Conservation (phyloP, 2,329 filamentous ascomycete species). For the Chalaropsis thielavioides region DNA sequence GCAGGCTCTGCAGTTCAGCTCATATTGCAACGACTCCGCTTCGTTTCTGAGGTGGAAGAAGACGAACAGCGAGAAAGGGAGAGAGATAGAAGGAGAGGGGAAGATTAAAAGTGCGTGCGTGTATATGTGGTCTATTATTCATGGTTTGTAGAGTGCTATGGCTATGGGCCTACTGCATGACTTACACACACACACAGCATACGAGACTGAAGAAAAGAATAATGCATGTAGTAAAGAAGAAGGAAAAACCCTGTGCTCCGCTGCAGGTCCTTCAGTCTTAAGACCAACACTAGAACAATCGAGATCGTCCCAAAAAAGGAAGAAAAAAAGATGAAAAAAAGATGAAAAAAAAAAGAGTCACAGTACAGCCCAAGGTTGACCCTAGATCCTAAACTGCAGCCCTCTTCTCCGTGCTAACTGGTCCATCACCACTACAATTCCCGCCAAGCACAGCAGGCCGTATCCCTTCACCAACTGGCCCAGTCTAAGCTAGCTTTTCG, state of each 20-base stretch:
- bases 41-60: neutral
- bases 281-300: neutral
- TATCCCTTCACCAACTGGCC: neutral
- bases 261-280: no score
- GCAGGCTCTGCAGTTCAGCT: constrained; percentile 1
- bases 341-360: neutral
- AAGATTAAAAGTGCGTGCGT: no score
- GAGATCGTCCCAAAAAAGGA: neutral
- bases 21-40: neutral
- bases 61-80: neutral
- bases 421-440: neutral
- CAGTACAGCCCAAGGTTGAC: neutral
- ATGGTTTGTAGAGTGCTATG: no score
- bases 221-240: neutral
- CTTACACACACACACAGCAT: neutral
- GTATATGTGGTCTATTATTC: neutral
- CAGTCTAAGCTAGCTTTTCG: neutral
- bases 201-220: neutral
- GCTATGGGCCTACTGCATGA: neutral
- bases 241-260: neutral
- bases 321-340: neutral
- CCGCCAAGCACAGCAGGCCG: neutral
- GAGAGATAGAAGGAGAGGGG: neutral
- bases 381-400: neutral
- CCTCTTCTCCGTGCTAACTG: no score